A percentile compares a stretch with the other conserved stretches of the same genome.
These are phyloP conservation scores for Cryoendolithus antarcticus DNA, from an alignment of 2,329 filamentous ascomycete genomes.

Conservation along the genomic window DNA sequence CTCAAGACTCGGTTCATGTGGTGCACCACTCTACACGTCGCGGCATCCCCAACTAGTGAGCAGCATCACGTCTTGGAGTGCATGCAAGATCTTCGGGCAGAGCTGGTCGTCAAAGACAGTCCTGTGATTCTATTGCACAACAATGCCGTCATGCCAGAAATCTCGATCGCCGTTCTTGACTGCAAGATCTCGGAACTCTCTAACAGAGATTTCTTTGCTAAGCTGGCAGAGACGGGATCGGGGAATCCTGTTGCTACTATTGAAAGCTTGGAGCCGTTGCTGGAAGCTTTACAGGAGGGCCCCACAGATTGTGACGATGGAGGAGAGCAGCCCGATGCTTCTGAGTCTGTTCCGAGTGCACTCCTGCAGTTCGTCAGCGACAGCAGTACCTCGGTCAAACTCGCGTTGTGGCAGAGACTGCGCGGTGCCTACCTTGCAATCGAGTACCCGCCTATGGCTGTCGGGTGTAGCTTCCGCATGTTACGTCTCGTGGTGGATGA, in stretches of 20 bases:
- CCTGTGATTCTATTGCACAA: conserved; percentile 57
- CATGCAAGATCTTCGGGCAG: conserved; percentile 48
- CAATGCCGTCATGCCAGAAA: conserved; percentile 76
- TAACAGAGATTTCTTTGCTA: conserved; percentile 92
- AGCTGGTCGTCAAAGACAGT: conserved; percentile 38
- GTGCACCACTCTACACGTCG: conserved; percentile 52
- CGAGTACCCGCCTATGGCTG: conserved; percentile 72
- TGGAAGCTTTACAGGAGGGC: conserved; percentile 50
- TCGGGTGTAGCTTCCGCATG: conserved; percentile 74
- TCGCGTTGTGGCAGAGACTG: conserved; percentile 86
- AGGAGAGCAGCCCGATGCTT: conserved; percentile 1
- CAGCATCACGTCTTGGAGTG: conserved; percentile 50
- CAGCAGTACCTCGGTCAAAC: conserved; percentile 67
- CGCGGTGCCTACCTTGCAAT: conserved; percentile 79
- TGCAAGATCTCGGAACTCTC: conserved; percentile 84
- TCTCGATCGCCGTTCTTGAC: conserved; percentile 73
- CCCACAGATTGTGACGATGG: neutral
- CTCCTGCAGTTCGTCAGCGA: conserved; percentile 74
- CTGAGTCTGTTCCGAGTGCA: conserved; percentile 42
- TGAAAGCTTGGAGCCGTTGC: conserved; percentile 79
- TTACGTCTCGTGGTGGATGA: conserved; percentile 62
- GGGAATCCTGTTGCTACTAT: conserved; percentile 75
- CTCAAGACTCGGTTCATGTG: conserved; percentile 52
- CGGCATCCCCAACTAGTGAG: conserved; percentile 40
- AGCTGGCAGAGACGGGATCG: conserved; percentile 72